Percentiles rank a stretch among this genome's conserved stretches.
Conservation (phyloP, 306 rosid genomes). For the Begonia masoniana region DNA sequence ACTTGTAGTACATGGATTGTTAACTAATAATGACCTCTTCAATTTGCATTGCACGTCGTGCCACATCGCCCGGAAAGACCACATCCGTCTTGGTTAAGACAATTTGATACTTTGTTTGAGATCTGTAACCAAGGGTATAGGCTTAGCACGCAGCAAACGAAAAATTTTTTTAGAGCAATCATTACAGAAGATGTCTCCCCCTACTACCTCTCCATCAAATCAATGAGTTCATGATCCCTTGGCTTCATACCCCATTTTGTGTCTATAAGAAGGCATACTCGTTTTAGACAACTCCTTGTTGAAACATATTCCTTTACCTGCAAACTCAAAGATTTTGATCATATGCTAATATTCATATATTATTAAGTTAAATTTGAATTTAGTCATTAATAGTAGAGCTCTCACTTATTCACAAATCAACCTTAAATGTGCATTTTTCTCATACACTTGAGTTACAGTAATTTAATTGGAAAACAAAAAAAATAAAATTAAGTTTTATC, state of each 20-base stretch:
- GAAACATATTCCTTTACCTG: conserved; percentile 93
- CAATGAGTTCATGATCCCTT: conserved; percentile 74
- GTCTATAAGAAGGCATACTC: conserved; percentile 79
- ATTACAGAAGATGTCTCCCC: background rate
- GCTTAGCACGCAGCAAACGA: no score
- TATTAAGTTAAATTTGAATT: no score
- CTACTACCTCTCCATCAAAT: conserved; percentile 82
- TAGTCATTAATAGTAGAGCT: no score
- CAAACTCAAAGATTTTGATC: background rate
- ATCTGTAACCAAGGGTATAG: conserved; percentile 30
- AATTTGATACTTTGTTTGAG: conserved; percentile 79
- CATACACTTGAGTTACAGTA: no score
- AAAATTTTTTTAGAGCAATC: no score
- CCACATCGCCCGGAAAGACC: conserved; percentile 84
- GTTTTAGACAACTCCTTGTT: conserved; percentile 67
- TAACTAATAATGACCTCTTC: conserved; percentile 49
- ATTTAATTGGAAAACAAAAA: conserved; percentile 1
- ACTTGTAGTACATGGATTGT: background rate
- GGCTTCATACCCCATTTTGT: conserved; percentile 99
- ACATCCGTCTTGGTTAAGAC: conserved; percentile 72
- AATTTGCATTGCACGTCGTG: conserved; percentile 82
- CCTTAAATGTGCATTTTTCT: no score
- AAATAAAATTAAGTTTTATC: background rate
- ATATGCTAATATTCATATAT: no score
- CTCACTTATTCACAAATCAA: no score